These are phyloP conservation scores for Penicillium silybi DNA, from an alignment of 495 filamentous ascomycete species.

Conservation along the genomic window DNA sequence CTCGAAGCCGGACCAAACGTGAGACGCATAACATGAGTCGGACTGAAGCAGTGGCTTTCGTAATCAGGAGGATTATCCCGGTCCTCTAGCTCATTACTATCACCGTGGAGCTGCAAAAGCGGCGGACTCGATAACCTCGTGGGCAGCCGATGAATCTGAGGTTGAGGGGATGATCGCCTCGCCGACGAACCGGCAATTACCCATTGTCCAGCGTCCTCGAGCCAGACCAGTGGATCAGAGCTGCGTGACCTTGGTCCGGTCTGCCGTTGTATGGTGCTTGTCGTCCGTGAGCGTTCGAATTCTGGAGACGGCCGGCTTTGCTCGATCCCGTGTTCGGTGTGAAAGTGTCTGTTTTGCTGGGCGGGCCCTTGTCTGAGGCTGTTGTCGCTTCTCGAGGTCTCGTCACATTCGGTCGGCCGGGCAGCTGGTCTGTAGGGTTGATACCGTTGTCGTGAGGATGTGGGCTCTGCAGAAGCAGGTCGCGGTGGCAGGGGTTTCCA, in stretches of 20 bases:
- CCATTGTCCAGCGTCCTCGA: slow-evolving; percentile 11
- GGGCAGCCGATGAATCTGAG: background rate
- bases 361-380: slow-evolving; percentile 1
- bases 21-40: slow-evolving; percentile 4
- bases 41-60: slow-evolving; percentile 16
- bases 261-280: background rate
- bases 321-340: background rate
- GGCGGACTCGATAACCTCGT: background rate
- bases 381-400: background rate
- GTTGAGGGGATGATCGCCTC: background rate
- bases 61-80: slow-evolving; percentile 9
- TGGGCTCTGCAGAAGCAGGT: slow-evolving; percentile 10
- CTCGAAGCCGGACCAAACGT: slow-evolving; percentile 1
- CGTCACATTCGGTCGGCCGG: background rate
- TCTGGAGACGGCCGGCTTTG: background rate
- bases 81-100: background rate
- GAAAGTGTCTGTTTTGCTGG: slow-evolving; percentile 1
- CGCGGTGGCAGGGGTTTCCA: slow-evolving; percentile 17
- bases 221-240: slow-evolving; percentile 6
- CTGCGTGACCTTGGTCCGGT: slow-evolving; percentile 1
- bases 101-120: background rate
- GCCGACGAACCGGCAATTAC: background rate
- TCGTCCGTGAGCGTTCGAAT: background rate
- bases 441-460: background rate
- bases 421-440: background rate